Evolutionary conservation across 2,329 filamentous ascomycete genomes (phyloP).

Genomic region (Epichloe gansuensis): DNA sequence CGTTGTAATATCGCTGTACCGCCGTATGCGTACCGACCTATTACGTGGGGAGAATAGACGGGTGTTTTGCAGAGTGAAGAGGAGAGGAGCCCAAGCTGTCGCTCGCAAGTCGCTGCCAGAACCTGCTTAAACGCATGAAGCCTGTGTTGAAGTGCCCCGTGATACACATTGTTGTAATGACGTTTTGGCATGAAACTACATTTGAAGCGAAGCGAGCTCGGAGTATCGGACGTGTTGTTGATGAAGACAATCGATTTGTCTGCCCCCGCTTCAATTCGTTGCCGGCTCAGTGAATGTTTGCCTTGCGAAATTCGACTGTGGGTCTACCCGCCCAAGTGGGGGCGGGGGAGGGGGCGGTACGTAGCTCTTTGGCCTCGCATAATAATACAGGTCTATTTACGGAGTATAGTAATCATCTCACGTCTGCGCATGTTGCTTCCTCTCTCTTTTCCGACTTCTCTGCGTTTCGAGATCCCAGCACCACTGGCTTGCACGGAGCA

Average conservation of each 20-base stretch:
- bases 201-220: background rate
- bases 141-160: background rate
- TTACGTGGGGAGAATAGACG: no score
- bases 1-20: no score
- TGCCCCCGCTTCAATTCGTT: background rate
- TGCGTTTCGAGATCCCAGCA: background rate
- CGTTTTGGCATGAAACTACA: no score
- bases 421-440: background rate
- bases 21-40: no score
- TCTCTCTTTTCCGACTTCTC: background rate
- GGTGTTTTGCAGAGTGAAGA: background rate
- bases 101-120: no score
- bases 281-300: background rate
- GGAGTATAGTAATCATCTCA: background rate
- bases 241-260: background rate
- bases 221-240: background rate
- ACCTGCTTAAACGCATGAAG: background rate
- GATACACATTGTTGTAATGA: background rate
- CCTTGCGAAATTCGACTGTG: background rate
- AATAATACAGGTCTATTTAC: no score
- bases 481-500: background rate
- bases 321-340: background rate
- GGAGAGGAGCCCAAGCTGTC: background rate
- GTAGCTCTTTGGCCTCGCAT: no score
- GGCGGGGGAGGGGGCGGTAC: no score